Percentiles rank a stretch among this genome's conserved stretches.
Conservation (phyloP, 371 early-diverging fungal genomes). For the Lichtheimia hyalospora region DNA sequence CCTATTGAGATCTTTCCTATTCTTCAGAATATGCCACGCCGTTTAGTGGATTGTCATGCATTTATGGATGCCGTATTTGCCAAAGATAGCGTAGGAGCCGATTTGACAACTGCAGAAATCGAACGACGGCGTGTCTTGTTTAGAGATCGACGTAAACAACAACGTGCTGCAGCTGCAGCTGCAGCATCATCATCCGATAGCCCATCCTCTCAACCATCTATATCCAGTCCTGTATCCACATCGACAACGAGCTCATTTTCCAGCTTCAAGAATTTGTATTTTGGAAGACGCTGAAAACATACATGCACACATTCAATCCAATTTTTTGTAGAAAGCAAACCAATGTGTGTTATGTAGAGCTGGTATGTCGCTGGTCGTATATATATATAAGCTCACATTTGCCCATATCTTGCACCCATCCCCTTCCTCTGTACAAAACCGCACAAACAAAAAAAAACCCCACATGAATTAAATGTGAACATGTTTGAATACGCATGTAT, state of each 20-base stretch:
- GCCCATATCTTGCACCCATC: too few species aligned
- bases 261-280: neutral
- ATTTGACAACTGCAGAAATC: constrained; percentile 49
- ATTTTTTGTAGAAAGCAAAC: neutral
- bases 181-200: neutral
- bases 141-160: constrained; percentile 27
- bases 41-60: constrained; percentile 68
- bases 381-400: too few species aligned
- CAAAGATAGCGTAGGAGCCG: constrained; percentile 32
- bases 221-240: neutral
- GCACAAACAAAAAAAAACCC: neutral
- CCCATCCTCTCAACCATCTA: neutral
- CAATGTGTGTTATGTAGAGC: neutral
- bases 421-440: too few species aligned
- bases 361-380: too few species aligned
- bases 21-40: constrained; percentile 64
- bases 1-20: constrained; percentile 65
- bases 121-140: constrained; percentile 47
- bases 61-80: constrained; percentile 59
- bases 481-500: neutral
- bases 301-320: neutral
- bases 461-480: neutral
- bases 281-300: neutral
- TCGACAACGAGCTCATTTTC: neutral
- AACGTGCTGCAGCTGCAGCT: constrained; percentile 8